phyloP scores from a whole-genome alignment of 2,329 filamentous ascomycete genomes.

The Fusarium ramigenum region DNA sequence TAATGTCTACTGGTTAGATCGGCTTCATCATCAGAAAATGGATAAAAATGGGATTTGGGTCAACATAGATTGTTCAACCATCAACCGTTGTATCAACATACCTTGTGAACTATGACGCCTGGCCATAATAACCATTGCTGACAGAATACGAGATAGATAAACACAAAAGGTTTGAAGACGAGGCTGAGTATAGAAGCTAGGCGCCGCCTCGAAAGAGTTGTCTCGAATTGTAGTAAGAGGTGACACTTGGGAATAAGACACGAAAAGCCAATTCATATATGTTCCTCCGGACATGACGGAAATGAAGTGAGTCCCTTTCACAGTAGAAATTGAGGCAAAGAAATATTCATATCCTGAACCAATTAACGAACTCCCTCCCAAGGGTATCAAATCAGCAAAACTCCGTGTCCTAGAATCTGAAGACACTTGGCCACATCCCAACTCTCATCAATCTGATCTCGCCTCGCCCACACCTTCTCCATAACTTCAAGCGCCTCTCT shows the following conservation, averaged over 20 bases:
- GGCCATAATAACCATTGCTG: too few species aligned
- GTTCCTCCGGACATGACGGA: not conserved
- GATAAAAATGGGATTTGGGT: slow-evolving; percentile 26
- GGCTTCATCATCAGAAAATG: slow-evolving; percentile 25
- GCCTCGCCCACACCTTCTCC: slow-evolving; percentile 57
- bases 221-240: not conserved
- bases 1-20: slow-evolving; percentile 47
- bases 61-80: slow-evolving; percentile 12
- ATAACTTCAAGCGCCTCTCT: slow-evolving; percentile 56
- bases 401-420: slow-evolving; percentile 51
- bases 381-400: slow-evolving; percentile 51
- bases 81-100: not conserved
- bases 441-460: slow-evolving; percentile 51
- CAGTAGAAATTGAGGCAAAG: not conserved
- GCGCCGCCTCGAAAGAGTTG: not conserved
- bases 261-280: not conserved
- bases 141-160: not conserved
- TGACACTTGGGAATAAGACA: not conserved
- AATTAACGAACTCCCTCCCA: not conserved
- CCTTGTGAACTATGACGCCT: not conserved
- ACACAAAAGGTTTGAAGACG: not conserved
- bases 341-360: not conserved
- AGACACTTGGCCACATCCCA: slow-evolving; percentile 58
- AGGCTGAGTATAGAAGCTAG: too few species aligned
- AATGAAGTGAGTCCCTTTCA: not conserved